Evolutionary conservation across 2,329 filamentous ascomycete genomes (phyloP).

Genomic region (Xenosphaeropsis pyriputrescens): DNA sequence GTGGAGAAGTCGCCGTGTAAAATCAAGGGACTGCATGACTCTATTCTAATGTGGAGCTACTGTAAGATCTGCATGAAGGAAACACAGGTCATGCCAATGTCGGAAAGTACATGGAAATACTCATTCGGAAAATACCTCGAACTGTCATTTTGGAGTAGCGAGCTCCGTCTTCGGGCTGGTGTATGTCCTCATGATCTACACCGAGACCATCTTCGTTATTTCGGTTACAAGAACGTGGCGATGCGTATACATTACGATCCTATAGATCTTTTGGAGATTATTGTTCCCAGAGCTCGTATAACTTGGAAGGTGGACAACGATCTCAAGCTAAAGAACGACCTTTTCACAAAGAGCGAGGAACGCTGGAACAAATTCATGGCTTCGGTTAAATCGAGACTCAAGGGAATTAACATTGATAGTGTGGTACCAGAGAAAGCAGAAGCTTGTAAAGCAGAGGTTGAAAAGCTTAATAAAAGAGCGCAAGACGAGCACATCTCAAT

Average conservation of each 20-base stretch:
- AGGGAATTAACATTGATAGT: conserved; percentile 81
- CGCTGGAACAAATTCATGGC: conserved; percentile 76
- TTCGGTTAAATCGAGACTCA: conserved; percentile 71
- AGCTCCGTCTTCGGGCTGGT: conserved; percentile 58
- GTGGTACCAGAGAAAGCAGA: conserved; percentile 79
- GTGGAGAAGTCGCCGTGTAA: conserved; percentile 62
- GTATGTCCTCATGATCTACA: conserved; percentile 86
- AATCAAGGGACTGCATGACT: conserved; percentile 49
- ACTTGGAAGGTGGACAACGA: conserved; percentile 98
- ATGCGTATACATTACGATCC: conserved; percentile 85
- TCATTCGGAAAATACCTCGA: conserved; percentile 98
- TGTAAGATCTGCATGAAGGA: conserved; percentile 88
- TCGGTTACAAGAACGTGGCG: conserved; percentile 73
- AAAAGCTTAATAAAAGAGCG: conserved; percentile 60
- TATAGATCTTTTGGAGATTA: conserved; percentile 85
- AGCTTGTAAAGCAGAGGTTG: conserved; percentile 68
- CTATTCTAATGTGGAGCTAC: conserved; percentile 94
- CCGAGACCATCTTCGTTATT: conserved; percentile 83
- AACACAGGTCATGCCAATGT: conserved; percentile 82
- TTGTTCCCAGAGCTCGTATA: conserved; percentile 77
- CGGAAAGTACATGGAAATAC: conserved; percentile 90
- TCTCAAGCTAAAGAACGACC: conserved; percentile 80
- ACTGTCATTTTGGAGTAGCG: conserved; percentile 86
- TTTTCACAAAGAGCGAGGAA: conserved; percentile 69
- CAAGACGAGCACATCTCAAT: conserved; percentile 70